Base-by-base conservation (phyloP, 805 yeast species). In the Suhomyces xylopsoci region DNA sequence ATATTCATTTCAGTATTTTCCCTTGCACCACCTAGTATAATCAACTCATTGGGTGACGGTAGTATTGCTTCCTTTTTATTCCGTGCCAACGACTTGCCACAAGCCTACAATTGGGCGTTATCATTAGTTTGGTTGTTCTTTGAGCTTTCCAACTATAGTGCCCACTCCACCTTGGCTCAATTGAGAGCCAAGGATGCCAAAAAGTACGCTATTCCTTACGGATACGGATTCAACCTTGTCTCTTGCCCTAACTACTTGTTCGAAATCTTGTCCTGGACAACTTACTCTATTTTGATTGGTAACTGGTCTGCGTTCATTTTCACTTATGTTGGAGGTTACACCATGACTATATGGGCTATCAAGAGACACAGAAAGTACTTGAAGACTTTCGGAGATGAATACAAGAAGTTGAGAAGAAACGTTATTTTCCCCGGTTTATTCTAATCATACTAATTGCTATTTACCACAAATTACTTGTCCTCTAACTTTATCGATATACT, bases 231-330 rank as follows among this genome's bases (percentile, higher is more conserved):
- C 66, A 78, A 82, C 55, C 70, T 77, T 53, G 88, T 92, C 34
- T 84, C 94, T n/a, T 88, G 90, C 69, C 99, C 99, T 59, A 94
- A 94, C 74, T 94, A 94, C 70, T 87, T 90, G 60, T 93, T 91
- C 68, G 99, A 94, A 77, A 73, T 82, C 44, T 70, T 87, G 59
- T 77, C 85, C 1, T 94, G 97, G 97, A 65, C 86, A 1, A 69
- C 79, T 25, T 83, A 85, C 62, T 82, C 93, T 19, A 54, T 90
- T 25, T 75, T 90, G 64, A 85, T 83, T 60, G 86, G 90, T 56
- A 90, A 91, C 73, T 78, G 93, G 81, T 79, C 91, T 34, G 81
- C 93, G 30, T 78, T 84, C 65, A 62, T 89, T 20, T 94, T 94
- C 73, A 73, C 84, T 48, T 60, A 76, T 17, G 89, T 90, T 47